These are phyloP conservation scores for Beauveria bassiana DNA, from an alignment of 2,329 filamentous ascomycete species.

Conservation along the genomic window DNA sequence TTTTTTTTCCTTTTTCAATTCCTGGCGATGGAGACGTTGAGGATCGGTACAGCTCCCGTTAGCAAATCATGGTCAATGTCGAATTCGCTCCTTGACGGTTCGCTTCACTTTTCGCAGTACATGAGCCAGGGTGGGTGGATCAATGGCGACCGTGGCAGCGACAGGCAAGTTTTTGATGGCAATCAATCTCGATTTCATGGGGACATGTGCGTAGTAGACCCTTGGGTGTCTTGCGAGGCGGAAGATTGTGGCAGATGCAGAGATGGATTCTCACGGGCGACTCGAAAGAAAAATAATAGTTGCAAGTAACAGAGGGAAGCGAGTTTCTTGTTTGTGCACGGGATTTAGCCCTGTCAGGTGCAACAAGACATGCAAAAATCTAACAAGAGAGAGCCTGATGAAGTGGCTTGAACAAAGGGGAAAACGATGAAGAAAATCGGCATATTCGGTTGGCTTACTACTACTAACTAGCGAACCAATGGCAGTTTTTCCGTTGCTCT, in stretches of 20 bases:
- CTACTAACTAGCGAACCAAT: background rate
- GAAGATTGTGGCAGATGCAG: background rate
- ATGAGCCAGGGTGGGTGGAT: background rate
- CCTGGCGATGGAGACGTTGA: background rate
- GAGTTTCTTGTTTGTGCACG: background rate
- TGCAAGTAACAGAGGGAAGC: background rate
- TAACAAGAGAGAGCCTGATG: background rate
- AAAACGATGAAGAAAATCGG: background rate
- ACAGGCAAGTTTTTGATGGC: too few species aligned
- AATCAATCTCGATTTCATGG: too few species aligned
- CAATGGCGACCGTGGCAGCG: background rate
- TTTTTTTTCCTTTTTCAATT: background rate
- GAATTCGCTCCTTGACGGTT: too few species aligned
- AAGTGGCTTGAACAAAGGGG: background rate
- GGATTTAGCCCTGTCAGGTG: background rate
- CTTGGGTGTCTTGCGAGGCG: too few species aligned
- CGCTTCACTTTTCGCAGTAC: background rate
- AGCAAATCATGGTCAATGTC: background rate
- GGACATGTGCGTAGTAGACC: too few species aligned
- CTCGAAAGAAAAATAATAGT: background rate
- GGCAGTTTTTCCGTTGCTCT: background rate
- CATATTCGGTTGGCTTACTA: background rate
- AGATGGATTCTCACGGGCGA: background rate
- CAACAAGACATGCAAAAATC: too few species aligned
- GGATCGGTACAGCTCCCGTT: background rate